These are phyloP conservation scores for Musa troglodytarum DNA, from an alignment of 176 grass and related monocot species.

Conservation along the genomic window DNA sequence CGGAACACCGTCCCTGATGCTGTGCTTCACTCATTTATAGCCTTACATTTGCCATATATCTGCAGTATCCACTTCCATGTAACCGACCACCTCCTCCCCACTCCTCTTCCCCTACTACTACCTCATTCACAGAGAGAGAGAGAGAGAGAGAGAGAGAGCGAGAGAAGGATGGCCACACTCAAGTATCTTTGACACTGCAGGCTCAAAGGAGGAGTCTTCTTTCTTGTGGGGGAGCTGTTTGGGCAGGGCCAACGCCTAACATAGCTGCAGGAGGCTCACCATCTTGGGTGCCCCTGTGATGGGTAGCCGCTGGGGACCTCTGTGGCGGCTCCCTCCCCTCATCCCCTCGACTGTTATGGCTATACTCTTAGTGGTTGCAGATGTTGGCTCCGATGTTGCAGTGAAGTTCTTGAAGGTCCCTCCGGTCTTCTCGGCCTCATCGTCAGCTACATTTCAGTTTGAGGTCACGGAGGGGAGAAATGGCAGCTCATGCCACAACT, in stretches of 20 bases:
- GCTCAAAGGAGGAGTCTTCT: too few relatives aligned
- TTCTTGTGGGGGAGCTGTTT: too few relatives aligned
- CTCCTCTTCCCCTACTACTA: too few relatives aligned
- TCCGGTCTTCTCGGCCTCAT: constrained; percentile 32
- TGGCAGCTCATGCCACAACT: constrained; percentile 38
- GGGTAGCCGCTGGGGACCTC: background rate
- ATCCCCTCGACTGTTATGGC: background rate
- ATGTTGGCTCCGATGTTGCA: constrained; percentile 2
- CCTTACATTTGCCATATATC: too few relatives aligned
- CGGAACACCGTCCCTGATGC: too few relatives aligned
- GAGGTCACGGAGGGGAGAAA: constrained; percentile 27
- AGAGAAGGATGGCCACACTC: too few relatives aligned
- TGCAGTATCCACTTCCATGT: too few relatives aligned
- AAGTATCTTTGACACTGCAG: too few relatives aligned
- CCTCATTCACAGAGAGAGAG: too few relatives aligned
- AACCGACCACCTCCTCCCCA: too few relatives aligned
- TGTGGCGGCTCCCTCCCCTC: background rate
- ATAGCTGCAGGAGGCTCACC: background rate
- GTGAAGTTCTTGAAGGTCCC: constrained; percentile 42
- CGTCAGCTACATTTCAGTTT: constrained; percentile 58
- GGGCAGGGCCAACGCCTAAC: background rate
- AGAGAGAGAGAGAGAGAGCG: too few relatives aligned
- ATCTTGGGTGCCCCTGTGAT: background rate
- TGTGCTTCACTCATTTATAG: too few relatives aligned
- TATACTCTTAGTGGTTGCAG: background rate